A percentile compares a stretch with the other conserved stretches of the same genome.
Conservation (phyloP, 164 flowering plant species). For the Chimonanthus praecox region DNA sequence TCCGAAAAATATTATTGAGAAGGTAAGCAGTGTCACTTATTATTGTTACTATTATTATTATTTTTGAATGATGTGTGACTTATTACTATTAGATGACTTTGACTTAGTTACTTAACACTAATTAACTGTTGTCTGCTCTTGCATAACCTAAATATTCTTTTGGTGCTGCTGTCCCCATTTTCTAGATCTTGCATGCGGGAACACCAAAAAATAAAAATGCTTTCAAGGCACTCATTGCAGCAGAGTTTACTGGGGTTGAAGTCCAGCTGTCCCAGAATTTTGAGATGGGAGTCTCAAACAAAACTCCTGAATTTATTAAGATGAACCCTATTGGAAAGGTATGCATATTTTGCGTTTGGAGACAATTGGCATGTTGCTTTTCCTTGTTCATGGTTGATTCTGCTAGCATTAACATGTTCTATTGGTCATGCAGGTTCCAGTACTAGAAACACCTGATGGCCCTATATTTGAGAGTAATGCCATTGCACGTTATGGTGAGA, state of each 20-base stretch:
- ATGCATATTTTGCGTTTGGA: too few species aligned
- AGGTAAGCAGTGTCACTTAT: too few species aligned
- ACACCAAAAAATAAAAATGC: constrained; percentile 49
- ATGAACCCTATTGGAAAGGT: constrained; percentile 91
- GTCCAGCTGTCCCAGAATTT: constrained; percentile 42
- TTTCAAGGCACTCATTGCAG: constrained; percentile 59
- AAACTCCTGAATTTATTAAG: constrained; percentile 59
- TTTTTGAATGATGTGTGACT: too few species aligned
- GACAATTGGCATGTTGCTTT: neutral
- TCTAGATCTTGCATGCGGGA: constrained; percentile 52
- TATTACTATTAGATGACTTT: too few species aligned
- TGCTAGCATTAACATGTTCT: neutral
- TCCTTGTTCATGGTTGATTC: neutral
- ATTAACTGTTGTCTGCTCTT: too few species aligned
- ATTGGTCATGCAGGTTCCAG: constrained; percentile 48
- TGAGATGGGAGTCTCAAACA: constrained; percentile 72
- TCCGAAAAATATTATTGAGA: too few species aligned
- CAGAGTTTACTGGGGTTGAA: constrained; percentile 58
- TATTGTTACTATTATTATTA: too few species aligned
- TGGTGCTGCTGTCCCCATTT: neutral
- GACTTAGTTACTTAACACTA: too few species aligned
- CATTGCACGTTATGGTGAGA: constrained; percentile 73
- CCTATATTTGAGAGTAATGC: constrained; percentile 83
- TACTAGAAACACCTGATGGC: constrained; percentile 78
- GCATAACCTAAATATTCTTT: too few species aligned